Evolutionary conservation across 495 filamentous ascomycete genomes (phyloP).

Genomic region (Penicillium argentinense): DNA sequence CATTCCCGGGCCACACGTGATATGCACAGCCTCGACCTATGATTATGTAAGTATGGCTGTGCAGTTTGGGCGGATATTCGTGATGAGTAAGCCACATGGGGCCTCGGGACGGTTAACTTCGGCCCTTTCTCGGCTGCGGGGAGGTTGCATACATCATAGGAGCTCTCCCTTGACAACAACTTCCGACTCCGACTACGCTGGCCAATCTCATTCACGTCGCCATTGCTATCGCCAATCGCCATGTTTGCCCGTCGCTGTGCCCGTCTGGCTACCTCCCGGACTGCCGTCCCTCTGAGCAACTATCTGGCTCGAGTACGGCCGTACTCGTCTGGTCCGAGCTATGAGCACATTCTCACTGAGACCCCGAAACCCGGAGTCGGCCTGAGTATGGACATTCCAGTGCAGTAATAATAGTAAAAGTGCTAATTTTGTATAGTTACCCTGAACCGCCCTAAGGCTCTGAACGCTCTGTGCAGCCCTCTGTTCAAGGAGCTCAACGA

Average conservation of each 20-base stretch:
- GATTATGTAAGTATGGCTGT: slow-evolving; percentile 5
- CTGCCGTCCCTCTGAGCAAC: slow-evolving; percentile 44
- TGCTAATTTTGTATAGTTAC: slow-evolving; percentile 59
- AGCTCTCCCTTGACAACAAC: neutral
- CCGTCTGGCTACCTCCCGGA: slow-evolving; percentile 60
- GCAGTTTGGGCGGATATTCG: neutral
- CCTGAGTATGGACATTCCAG: slow-evolving; percentile 59
- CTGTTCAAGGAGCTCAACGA: slow-evolving; percentile 88
- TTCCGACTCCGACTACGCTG: slow-evolving; percentile 4
- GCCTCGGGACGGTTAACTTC: slow-evolving; percentile 37
- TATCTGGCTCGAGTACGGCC: slow-evolving; percentile 48
- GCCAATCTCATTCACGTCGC: neutral
- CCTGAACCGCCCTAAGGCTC: slow-evolving; percentile 90
- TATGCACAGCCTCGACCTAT: neutral
- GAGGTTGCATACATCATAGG: slow-evolving; percentile 23
- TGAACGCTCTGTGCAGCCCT: slow-evolving; percentile 87
- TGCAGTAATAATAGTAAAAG: neutral
- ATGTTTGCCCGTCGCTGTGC: slow-evolving; percentile 60
- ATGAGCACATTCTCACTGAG: slow-evolving; percentile 80
- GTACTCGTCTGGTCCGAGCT: slow-evolving; percentile 62
- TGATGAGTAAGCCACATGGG: slow-evolving; percentile 19
- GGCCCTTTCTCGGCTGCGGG: slow-evolving; percentile 30
- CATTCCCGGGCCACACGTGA: slow-evolving; percentile 11
- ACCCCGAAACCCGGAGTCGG: slow-evolving; percentile 85
- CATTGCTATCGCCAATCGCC: slow-evolving; percentile 6